Percentiles rank a stretch among this genome's conserved stretches.
Evolutionary conservation across 768 basidiomycete species (phyloP).

Genomic region (Dioszegia hungarica): DNA sequence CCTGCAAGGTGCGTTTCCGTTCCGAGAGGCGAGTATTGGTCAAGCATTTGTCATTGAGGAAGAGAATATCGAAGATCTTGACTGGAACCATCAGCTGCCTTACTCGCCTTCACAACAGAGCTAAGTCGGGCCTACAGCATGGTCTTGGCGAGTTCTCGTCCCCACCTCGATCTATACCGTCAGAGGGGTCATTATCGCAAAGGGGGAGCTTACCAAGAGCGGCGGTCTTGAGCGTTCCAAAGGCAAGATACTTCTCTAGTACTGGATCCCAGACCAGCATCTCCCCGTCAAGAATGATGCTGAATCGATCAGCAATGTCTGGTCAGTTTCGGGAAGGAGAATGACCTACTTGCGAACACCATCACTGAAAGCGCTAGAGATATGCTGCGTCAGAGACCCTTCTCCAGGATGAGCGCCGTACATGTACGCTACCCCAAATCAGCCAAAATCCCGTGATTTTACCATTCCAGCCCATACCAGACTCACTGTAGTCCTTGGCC

Average conservation of each 20-base stretch:
- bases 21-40: slow-evolving; percentile 66
- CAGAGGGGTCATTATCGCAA: neutral
- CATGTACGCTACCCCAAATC: slow-evolving; percentile 72
- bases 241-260: slow-evolving; percentile 79
- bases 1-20: slow-evolving; percentile 71
- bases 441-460: slow-evolving; percentile 40
- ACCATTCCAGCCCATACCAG: neutral
- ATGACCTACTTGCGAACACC: slow-evolving; percentile 71
- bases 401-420: slow-evolving; percentile 76
- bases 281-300: slow-evolving; percentile 92
- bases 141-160: slow-evolving; percentile 72
- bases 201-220: slow-evolving; percentile 61
- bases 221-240: slow-evolving; percentile 89
- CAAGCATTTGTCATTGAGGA: slow-evolving; percentile 66
- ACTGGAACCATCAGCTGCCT: no score
- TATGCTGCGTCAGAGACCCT: slow-evolving; percentile 84
- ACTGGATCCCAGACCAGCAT: slow-evolving; percentile 98
- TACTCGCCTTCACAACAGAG: no score
- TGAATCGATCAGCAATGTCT: slow-evolving; percentile 45
- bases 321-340: neutral
- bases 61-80: slow-evolving; percentile 92
- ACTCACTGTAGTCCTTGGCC: slow-evolving; percentile 40
- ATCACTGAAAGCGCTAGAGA: slow-evolving; percentile 68
- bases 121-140: slow-evolving; percentile 86
- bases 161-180: slow-evolving; percentile 30